These are phyloP conservation scores for Chaetomium sp. DNA, from an alignment of 2,329 filamentous ascomycete genomes.

Conservation along the genomic window DNA sequence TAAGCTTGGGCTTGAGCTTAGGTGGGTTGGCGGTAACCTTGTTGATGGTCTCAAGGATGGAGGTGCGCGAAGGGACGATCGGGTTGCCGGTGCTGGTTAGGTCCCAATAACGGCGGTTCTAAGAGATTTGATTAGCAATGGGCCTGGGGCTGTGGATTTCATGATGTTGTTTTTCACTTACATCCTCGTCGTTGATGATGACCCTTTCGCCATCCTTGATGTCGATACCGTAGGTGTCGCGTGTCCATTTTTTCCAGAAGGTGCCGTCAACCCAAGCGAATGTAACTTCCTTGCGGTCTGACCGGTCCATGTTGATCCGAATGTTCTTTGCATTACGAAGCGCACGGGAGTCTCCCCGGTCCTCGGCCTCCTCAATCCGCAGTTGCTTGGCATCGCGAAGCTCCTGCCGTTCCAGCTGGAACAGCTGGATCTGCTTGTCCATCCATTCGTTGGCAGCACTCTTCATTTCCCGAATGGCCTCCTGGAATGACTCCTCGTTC, in stretches of 20 bases:
- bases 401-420: constrained; percentile 89
- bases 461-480: constrained; percentile 84
- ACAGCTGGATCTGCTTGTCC: constrained; percentile 86
- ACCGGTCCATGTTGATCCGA: constrained; percentile 81
- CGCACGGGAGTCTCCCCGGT: constrained; percentile 83
- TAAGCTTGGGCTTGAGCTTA: constrained; percentile 69
- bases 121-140: not conserved
- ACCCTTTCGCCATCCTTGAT: constrained; percentile 83
- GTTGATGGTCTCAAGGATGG: constrained; percentile 79
- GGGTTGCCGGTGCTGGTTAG: constrained; percentile 79
- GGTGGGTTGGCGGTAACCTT: constrained; percentile 63
- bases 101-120: constrained; percentile 96
- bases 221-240: constrained; percentile 89
- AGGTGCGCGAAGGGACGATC: constrained; percentile 82
- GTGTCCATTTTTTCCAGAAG: constrained; percentile 97
- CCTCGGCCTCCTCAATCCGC: constrained; percentile 91
- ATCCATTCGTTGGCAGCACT: constrained; percentile 96
- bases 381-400: constrained; percentile 90
- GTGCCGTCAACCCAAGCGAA: constrained; percentile 97
- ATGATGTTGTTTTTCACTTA: constrained; percentile 43
- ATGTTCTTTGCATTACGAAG: constrained; percentile 83
- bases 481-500: constrained; percentile 69
- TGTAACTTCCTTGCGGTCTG: constrained; percentile 78
- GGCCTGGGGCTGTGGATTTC: not conserved
- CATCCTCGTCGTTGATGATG: constrained; percentile 94